Conservation (phyloP, 495 filamentous ascomycete genomes). For the Hyaloscypha hepaticicola region DNA sequence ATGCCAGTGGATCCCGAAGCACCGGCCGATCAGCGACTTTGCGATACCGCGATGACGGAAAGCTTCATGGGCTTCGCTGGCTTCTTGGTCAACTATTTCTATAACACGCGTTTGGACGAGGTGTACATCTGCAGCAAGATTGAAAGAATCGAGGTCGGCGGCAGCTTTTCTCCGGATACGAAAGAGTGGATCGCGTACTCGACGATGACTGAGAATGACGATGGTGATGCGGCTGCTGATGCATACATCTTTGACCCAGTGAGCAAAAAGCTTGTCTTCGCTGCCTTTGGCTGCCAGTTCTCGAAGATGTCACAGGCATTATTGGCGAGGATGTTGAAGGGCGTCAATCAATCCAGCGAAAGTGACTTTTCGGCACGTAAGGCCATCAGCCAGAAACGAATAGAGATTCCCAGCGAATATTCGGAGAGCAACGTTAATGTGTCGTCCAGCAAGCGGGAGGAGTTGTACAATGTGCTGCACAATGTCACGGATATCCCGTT, state of each 20-base stretch:
- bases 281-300: slow-evolving; percentile 22
- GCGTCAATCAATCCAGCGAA: slow-evolving; percentile 16
- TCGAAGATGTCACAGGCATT: slow-evolving; percentile 20
- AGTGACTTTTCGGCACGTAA: not conserved
- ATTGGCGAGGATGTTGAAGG: slow-evolving; percentile 20
- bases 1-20: slow-evolving; percentile 36
- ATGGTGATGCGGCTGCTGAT: not conserved
- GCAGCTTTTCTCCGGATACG: not conserved
- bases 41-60: slow-evolving; percentile 34
- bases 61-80: slow-evolving; percentile 51
- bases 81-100: slow-evolving; percentile 44
- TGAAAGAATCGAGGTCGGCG: slow-evolving; percentile 7
- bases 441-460: not conserved
- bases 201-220: slow-evolving; percentile 6
- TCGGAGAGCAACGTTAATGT: too few relatives aligned
- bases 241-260: slow-evolving; percentile 18
- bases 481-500: slow-evolving; percentile 45
- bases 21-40: slow-evolving; percentile 31
- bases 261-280: slow-evolving; percentile 27
- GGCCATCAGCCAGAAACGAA: not conserved
- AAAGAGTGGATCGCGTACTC: slow-evolving; percentile 19
- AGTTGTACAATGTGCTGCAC: slow-evolving; percentile 27
- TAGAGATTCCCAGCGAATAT: too few relatives aligned
- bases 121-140: slow-evolving; percentile 42
- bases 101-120: not conserved